These are phyloP conservation scores for Musa balbisiana DNA, from an alignment of 202 grass and related monocot genomes.

Conservation along the genomic window DNA sequence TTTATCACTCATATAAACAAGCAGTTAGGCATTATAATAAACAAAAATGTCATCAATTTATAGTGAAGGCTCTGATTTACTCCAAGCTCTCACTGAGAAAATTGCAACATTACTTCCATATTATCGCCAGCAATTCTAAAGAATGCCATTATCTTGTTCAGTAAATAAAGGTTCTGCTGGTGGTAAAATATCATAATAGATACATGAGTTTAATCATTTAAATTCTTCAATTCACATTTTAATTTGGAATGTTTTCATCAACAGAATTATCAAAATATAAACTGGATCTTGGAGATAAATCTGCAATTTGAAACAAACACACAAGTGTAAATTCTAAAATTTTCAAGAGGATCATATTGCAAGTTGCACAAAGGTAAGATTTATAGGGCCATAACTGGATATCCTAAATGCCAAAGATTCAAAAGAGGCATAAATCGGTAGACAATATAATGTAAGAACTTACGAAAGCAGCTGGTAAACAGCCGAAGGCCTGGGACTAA, in stretches of 20 bases:
- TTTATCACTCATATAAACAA: too few relatives aligned
- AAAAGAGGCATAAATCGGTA: neutral
- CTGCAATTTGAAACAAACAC: neutral
- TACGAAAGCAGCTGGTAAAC: conserved; percentile 93
- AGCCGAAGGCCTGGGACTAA: conserved; percentile 90
- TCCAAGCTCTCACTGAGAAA: too few relatives aligned
- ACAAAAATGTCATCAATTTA: too few relatives aligned
- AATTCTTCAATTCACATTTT: neutral
- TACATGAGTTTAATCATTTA: too few relatives aligned
- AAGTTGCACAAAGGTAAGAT: neutral
- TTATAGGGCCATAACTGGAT: neutral
- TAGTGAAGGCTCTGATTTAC: too few relatives aligned
- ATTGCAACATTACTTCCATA: too few relatives aligned
- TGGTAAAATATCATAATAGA: too few relatives aligned
- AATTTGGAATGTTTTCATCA: neutral
- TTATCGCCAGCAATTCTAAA: too few relatives aligned
- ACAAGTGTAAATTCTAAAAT: neutral
- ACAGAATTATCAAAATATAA: neutral
- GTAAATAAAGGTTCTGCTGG: too few relatives aligned
- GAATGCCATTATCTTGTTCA: too few relatives aligned
- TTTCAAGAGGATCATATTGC: neutral
- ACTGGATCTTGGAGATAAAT: neutral
- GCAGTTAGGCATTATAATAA: too few relatives aligned
- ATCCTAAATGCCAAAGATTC: neutral
- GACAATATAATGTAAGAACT: conserved; percentile 22